These are phyloP conservation scores for Ascochyta rabiei DNA, from an alignment of 2,329 filamentous ascomycete genomes.

Conservation along the genomic window DNA sequence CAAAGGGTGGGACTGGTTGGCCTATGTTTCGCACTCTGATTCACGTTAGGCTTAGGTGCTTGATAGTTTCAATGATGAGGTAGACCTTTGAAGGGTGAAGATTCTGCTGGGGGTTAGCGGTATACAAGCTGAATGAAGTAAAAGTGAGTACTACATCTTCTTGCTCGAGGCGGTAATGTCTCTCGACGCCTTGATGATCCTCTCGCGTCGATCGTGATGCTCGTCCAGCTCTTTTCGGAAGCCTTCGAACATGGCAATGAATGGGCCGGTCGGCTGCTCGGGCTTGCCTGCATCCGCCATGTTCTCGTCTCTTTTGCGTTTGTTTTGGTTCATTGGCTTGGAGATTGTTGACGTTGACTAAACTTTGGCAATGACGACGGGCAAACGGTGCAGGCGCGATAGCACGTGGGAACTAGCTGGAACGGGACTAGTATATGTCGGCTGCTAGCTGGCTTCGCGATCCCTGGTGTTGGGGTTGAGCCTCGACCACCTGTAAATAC, in stretches of 20 bases:
- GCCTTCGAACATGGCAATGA: conserved; percentile 76
- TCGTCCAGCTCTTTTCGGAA: conserved; percentile 91
- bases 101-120: conserved; percentile 61
- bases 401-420: conserved; percentile 28
- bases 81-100: conserved; percentile 79
- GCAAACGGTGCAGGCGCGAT: conserved; percentile 31
- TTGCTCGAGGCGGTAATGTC: conserved; percentile 95
- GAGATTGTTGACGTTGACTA: conserved; percentile 10
- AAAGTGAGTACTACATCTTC: conserved; percentile 72
- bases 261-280: conserved; percentile 49
- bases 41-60: conserved; percentile 14
- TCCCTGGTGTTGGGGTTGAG: not conserved
- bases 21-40: conserved; percentile 67
- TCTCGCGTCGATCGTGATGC: conserved; percentile 90
- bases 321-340: conserved; percentile 33
- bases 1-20: conserved; percentile 68
- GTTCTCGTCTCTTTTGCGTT: conserved; percentile 44
- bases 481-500: conserved; percentile 3
- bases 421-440: conserved; percentile 28
- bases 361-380: conserved; percentile 18
- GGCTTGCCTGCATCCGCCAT: conserved; percentile 42
- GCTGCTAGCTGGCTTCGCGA: conserved; percentile 7
- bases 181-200: conserved; percentile 85
- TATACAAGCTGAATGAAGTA: conserved; percentile 11
- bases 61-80: not conserved